Evolutionary conservation across 1,284 basidiomycete species (phyloP).

Genomic region (Ceratorhiza oryzae-sativae): DNA sequence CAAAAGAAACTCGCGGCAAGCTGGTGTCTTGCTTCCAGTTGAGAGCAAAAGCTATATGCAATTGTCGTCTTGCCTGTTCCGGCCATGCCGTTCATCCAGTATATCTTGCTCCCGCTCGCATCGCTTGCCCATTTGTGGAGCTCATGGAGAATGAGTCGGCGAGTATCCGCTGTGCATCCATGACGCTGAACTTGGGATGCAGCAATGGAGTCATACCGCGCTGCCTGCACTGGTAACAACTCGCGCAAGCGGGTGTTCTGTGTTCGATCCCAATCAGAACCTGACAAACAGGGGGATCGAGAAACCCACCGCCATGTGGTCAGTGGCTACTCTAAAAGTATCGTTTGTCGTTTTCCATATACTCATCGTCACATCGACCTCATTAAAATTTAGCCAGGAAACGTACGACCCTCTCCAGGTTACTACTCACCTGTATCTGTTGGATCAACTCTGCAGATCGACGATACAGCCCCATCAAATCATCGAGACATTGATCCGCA

Average conservation of each 20-base stretch:
- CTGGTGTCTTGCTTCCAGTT: neutral
- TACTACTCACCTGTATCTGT: neutral
- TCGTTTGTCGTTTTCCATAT: too few species aligned
- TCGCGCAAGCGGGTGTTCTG: too few species aligned
- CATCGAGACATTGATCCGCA: neutral
- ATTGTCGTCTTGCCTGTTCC: too few species aligned
- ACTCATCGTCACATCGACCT: too few species aligned
- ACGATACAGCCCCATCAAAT: neutral
- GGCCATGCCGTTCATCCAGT: conserved; percentile 31
- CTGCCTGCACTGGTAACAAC: too few species aligned
- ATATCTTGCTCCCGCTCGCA: neutral
- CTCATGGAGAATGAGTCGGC: neutral
- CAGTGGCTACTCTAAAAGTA: too few species aligned
- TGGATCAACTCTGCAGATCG: neutral
- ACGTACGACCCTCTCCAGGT: too few species aligned
- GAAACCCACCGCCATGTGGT: too few species aligned
- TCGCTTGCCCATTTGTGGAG: neutral
- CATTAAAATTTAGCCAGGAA: too few species aligned
- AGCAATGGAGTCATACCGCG: neutral
- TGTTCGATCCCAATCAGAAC: too few species aligned
- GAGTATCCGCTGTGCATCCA: neutral
- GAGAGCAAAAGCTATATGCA: conserved; percentile 6
- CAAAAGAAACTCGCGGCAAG: conserved; percentile 16
- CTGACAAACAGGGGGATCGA: too few species aligned
- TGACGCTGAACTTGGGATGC: neutral